Evolutionary conservation across 2,329 filamentous ascomycete genomes (phyloP), one percentile per base, ranked within the genome.

Genomic region (Lanzia echinophila): DNA sequence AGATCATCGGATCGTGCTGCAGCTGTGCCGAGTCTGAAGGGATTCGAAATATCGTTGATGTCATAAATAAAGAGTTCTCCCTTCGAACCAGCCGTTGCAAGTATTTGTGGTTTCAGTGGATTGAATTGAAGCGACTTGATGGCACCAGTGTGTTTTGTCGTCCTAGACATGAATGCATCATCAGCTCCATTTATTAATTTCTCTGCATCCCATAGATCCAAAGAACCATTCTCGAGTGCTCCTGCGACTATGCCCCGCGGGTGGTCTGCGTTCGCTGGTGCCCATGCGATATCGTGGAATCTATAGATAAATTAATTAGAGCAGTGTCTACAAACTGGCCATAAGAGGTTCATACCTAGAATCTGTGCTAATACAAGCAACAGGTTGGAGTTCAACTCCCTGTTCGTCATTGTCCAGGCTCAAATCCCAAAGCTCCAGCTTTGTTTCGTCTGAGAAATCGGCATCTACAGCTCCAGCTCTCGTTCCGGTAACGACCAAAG

Each of bases 91-190:
- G 89, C 92, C 3, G 91, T 95, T 44, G 94, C 92, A 45, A 99
- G 79, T 55, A 97, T 86, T 67, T 96, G 90, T 28, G 90, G 85
- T 69, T 91, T 87, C 71, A 90, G 81, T 11, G 92, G 90, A 72
- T 99, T 99, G 81, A 97, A 99, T 70, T 99, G 91, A 58, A 99
- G 76, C 28, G 94, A 84, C 73, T 96, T 96, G 73, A 96, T 91
- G 17, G 92, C 82, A 20, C 92, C 94, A 46, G 82, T 90, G 72
- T 99, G 94, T 72, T 96, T 96, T 48, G 84, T 84, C 32, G 89
- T 90, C 68, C 88, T 83, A 61, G 90, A 90, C 65, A 97, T 85
- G 62, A 90, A 77, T n/a, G 91, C 83, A 70, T 95, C 88, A 10
- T 75, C 72, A 22, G 73, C 75, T 56, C 81, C 80, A 12, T 73